Evolutionary conservation across 805 yeast species (phyloP).

Genomic region (Metschnikowia continentalis): DNA sequence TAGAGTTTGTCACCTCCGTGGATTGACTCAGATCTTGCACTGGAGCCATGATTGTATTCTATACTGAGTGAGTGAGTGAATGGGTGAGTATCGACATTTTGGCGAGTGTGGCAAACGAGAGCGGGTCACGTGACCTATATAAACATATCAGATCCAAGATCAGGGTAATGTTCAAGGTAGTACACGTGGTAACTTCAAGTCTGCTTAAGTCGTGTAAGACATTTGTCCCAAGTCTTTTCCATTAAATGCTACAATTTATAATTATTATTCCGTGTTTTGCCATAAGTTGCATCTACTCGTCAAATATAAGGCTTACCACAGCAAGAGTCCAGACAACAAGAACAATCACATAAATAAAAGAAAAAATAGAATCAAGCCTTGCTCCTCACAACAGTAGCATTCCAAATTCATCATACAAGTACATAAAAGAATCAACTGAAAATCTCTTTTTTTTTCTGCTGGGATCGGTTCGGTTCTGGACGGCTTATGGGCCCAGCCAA

Average conservation of each 20-base stretch:
- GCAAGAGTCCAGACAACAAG: no score
- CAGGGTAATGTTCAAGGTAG: no score
- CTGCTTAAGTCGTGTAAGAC: no score
- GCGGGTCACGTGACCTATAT: conserved; percentile 1
- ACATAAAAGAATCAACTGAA: background rate
- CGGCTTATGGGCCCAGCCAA: background rate
- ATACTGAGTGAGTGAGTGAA: background rate
- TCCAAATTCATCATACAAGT: background rate
- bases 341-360: no score
- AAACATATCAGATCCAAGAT: background rate
- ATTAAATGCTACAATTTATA: no score
- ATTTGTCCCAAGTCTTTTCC: no score
- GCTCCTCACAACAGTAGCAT: background rate
- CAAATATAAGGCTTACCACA: background rate
- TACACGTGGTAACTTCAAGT: no score
- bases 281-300: background rate
- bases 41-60: conserved; percentile 30
- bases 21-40: conserved; percentile 23
- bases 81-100: conserved; percentile 1
- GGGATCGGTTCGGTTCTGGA: background rate
- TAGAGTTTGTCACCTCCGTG: conserved; percentile 18
- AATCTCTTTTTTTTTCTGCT: no score
- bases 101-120: conserved; percentile 6
- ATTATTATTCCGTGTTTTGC: background rate
- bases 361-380: no score